Base-by-base conservation (phyloP, 75 land plant genomes). In the Gnetum montanum region DNA sequence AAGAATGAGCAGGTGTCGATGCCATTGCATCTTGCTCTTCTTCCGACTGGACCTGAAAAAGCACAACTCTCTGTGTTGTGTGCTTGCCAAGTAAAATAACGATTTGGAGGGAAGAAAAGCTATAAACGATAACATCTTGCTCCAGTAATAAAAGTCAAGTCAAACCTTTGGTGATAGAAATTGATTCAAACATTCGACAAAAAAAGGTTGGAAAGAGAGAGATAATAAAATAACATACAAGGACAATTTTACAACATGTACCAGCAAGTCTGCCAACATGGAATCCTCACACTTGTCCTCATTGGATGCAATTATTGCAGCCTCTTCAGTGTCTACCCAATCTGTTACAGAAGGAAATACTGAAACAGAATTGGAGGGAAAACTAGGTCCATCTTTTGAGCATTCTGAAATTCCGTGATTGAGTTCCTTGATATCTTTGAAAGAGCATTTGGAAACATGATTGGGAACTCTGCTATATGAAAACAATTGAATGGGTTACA, bases 1-100 rank as follows among this genome's bases (percentile, higher is more conserved):
- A 71, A 38, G 95, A 81, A 69, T 89, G 95, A 16, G 85, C 90
- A 25, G 95, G 95, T 50, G 86, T 82, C 53, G 95, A 82, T 19
- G 95, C 82, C 35, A 89, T 62, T 24, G 64, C 67, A 53, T 76
- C 69, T 65, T 89, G 90, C 61, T 89, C 86, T 61, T 74, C 82
- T 65, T 66, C 72, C 0, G 95, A 70, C 36, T 81, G 69, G 52
- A 85, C 95, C 95, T 89, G 58, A 16, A 71, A 41, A 49, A 18
- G 8, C 31, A 29, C 54, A 50, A 30, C 43, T 1, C 18, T 18
- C 20, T 18, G 19, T 16, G 34, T 50, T 31, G 16, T 20, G 33
- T 29, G 15, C 13, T 49, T 6, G 49, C 43, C 43, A 25, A 58
- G 16, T 20, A 19, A 16, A 5, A 35, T 43, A 29, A 10, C 16